phyloP scores from a whole-genome alignment of 2,329 filamentous ascomycete species.

The Clonostachys rosea region DNA sequence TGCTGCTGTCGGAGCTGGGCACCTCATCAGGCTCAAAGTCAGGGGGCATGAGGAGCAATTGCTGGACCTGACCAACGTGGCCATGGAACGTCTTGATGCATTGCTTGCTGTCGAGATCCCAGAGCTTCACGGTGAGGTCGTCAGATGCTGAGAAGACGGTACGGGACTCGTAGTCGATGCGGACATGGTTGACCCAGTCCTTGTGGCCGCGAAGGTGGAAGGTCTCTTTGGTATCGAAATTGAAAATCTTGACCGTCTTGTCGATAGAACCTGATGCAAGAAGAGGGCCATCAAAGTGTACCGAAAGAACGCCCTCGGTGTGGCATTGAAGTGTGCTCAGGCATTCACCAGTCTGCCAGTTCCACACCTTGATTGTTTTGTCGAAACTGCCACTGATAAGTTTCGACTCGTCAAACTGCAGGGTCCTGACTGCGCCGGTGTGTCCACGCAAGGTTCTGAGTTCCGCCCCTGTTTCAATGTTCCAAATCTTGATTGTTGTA shows the following conservation, averaged over 20 bases:
- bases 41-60: slow-evolving; percentile 75
- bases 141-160: slow-evolving; percentile 93
- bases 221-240: slow-evolving; percentile 78
- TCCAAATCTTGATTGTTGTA: slow-evolving; percentile 92
- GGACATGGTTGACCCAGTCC: slow-evolving; percentile 97
- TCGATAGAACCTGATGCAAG: slow-evolving; percentile 89
- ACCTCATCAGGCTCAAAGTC: slow-evolving; percentile 85
- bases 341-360: slow-evolving; percentile 88
- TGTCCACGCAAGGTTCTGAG: slow-evolving; percentile 83
- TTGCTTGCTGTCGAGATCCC: slow-evolving; percentile 82
- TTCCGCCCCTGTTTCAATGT: slow-evolving; percentile 82
- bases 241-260: slow-evolving; percentile 86
- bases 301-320: slow-evolving; percentile 74
- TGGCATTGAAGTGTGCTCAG: slow-evolving; percentile 79
- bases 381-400: slow-evolving; percentile 89
- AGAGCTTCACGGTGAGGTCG: slow-evolving; percentile 85
- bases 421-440: slow-evolving; percentile 74
- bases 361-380: slow-evolving; percentile 87
- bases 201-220: slow-evolving; percentile 78
- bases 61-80: slow-evolving; percentile 93
- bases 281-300: slow-evolving; percentile 82
- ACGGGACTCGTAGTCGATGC: slow-evolving; percentile 74
- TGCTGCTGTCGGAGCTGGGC: slow-evolving; percentile 37
- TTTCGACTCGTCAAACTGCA: slow-evolving; percentile 91
- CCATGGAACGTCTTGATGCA: slow-evolving; percentile 78